Evolutionary conservation across 306 rosid species (phyloP), one percentile per base, ranked within the genome.

Genomic region (Elaeagnus macrophylla): DNA sequence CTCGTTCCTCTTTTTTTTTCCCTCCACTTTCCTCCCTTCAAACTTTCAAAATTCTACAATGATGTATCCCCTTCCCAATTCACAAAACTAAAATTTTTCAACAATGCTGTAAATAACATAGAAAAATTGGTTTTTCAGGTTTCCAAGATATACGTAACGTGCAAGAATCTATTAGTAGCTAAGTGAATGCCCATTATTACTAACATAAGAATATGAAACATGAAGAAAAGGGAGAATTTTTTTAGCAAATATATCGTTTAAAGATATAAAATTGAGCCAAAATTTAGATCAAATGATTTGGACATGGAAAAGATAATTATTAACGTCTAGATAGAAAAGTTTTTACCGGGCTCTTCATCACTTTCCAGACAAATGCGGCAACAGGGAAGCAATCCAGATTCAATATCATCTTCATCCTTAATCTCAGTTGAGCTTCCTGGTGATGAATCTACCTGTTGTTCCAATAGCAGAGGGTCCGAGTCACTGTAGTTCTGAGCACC

Each of bases 331-430:
- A 25, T 25, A 25, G 32, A 25, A 25, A 25, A 25, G 32, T 25
- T 25, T 25, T 1, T 42, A 86, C 99, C 99, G 67, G 89, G 85
- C 44, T 93, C 96, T 3, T 81, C 79, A 60, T 93, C 99, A 65
- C 83, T 84, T 51, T 93, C 99, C 10, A 93, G 84, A 61, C 99
- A 93, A 81, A 93, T 93, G 76, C 99, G 85, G 71, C 99, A 93
- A 39, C 89, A 80, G 25, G 99, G 85, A 48, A 87, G 47, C 7
- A 69, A 71, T 11, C 96, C 95, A 61, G 79, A 78, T 81, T 93
- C 99, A 12, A 82, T 12, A 65, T 25, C 32, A 25, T 84, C 97
- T 37, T 84, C 89, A 72, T 77, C 67, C 61, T 49, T 77, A 54
- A 93, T 87, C 72, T 93, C 99, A 70, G 37, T 66, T 5, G 95